Percentiles rank a stretch among this genome's conserved stretches.
These are phyloP conservation scores for Penicillium sp. DNA, from an alignment of 2,329 filamentous ascomycete species.

Conservation along the genomic window DNA sequence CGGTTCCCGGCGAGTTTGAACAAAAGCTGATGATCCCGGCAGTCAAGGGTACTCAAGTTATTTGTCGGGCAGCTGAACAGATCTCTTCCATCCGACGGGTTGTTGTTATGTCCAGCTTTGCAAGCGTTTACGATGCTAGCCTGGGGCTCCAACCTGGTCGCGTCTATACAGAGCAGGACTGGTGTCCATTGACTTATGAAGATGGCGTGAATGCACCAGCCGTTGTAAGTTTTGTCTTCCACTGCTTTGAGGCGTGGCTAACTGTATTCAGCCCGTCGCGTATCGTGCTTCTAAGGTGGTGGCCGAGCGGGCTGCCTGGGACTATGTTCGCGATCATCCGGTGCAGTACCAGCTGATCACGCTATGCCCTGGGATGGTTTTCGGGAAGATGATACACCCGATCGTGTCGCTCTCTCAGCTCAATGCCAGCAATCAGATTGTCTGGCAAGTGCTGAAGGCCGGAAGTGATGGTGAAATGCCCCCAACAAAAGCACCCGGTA, in stretches of 20 bases:
- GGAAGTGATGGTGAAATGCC: slow-evolving; percentile 22
- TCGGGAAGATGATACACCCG: slow-evolving; percentile 25
- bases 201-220: slow-evolving; percentile 20
- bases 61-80: slow-evolving; percentile 25
- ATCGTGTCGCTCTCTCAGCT: slow-evolving; percentile 20
- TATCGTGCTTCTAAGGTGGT: slow-evolving; percentile 28
- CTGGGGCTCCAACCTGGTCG: slow-evolving; percentile 21
- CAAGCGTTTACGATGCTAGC: slow-evolving; percentile 23
- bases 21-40: slow-evolving; percentile 30
- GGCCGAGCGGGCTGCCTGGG: slow-evolving; percentile 28
- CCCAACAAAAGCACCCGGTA: slow-evolving; percentile 27
- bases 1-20: slow-evolving; percentile 25
- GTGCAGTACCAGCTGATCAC: slow-evolving; percentile 19
- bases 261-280: slow-evolving; percentile 17
- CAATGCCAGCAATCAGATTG: slow-evolving; percentile 30
- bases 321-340: slow-evolving; percentile 20
- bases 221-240: slow-evolving; percentile 14
- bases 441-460: slow-evolving; percentile 28
- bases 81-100: slow-evolving; percentile 20
- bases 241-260: neutral
- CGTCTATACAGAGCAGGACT: slow-evolving; percentile 22
- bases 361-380: slow-evolving; percentile 29
- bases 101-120: slow-evolving; percentile 29
- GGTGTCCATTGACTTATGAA: slow-evolving; percentile 25
- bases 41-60: slow-evolving; percentile 25